phyloP scores from a whole-genome alignment of 2,329 filamentous ascomycete genomes.

The Penicillium paneum region DNA sequence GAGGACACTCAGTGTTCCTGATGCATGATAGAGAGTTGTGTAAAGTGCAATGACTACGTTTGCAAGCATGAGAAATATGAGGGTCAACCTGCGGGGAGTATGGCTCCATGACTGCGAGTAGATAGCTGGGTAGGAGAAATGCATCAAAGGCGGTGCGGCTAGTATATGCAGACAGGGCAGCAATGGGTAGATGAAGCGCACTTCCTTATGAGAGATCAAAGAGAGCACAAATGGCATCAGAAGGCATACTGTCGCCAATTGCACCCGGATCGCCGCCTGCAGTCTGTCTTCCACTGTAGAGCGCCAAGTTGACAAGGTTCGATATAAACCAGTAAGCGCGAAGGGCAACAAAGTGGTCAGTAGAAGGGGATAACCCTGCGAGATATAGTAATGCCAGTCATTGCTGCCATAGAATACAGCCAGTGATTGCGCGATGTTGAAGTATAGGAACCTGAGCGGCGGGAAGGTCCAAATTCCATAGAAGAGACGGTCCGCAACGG shows the following conservation, averaged over 20 bases:
- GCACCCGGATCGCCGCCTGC: constrained; percentile 45
- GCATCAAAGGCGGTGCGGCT: constrained; percentile 63
- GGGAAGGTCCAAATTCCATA: constrained; percentile 87
- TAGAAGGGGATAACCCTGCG: constrained; percentile 82
- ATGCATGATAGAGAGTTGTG: constrained; percentile 72
- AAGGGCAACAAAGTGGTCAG: constrained; percentile 83
- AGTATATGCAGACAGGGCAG: constrained; percentile 82
- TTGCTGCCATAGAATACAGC: constrained; percentile 92
- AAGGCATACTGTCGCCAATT: constrained; percentile 58
- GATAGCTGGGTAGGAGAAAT: constrained; percentile 59
- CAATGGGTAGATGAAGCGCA: constrained; percentile 92
- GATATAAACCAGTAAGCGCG: constrained; percentile 61
- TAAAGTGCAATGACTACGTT: constrained; percentile 74
- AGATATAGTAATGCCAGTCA: constrained; percentile 87
- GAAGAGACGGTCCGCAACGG: constrained; percentile 69
- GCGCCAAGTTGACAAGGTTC: constrained; percentile 42
- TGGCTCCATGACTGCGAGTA: constrained; percentile 29
- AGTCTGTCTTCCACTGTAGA: constrained; percentile 32
- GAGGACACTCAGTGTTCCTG: constrained; percentile 72
- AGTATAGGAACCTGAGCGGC: constrained; percentile 78
- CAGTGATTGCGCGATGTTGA: constrained; percentile 84
- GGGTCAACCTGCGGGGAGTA: constrained; percentile 51
- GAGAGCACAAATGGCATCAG: constrained; percentile 65
- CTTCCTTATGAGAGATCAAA: constrained; percentile 88
- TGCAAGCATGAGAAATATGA: constrained; percentile 57